Evolutionary conservation across 768 basidiomycete species (phyloP), one percentile per base, ranked within the genome.

Genomic region (Tricholoma bakamatsutake): DNA sequence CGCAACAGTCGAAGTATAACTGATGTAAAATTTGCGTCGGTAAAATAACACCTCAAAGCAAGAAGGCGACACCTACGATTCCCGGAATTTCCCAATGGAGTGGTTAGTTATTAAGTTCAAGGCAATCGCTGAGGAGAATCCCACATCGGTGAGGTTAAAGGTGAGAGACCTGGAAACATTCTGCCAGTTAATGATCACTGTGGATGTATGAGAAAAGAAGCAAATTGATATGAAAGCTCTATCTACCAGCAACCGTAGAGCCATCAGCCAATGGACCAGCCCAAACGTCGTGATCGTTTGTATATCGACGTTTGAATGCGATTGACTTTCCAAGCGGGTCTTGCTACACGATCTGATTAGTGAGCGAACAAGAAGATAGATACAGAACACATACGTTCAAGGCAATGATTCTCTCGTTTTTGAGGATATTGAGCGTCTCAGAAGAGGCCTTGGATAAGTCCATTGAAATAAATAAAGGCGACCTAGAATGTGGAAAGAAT

Each of bases 241-340:
- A 63, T 71, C 39, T 57, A 76, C 78, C 66, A 54, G 72, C 78
- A 52, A 75, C 74, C 24, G 71, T 78, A 4, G 76, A 78, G 27
- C 76, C 77, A 63, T 78, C 77, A 24, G 74, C 67, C 24, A 80
- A 57, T n/a, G 76, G 75, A 2, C 78, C 77, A 40, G 74, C 67
- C 76, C 76, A 80, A 11, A 78, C 73, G 58, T 80, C 78, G 53
- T 75, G 69, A 56, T 79, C 78, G 58, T 77, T 76, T 0, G 76
- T 74, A 59, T 79, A 79, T 45, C 78, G 73, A 45, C 77, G 73
- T 60, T 66, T 75, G 66, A 78, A 78, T 27, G 54, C 61, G 34
- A 78, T 75, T 13, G 77, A 76, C 63, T 68, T 73, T 27, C 76
- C 78, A 17, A 78, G 64, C 45, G 69, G 27, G 50, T 80, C 77